Conservation (phyloP, 306 rosid genomes). For the Sophora flavescens region DNA sequence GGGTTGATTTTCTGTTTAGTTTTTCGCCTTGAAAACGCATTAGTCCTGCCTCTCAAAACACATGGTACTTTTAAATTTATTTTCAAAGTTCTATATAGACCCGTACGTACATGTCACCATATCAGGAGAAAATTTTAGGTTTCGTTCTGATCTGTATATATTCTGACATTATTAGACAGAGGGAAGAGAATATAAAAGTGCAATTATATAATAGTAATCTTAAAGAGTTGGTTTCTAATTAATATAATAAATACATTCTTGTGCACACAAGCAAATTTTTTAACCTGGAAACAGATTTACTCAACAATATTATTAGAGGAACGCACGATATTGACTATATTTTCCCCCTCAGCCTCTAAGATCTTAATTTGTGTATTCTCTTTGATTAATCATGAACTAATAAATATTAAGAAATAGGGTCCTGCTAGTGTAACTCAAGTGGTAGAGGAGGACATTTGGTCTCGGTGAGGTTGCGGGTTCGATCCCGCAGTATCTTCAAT, state of each 20-base stretch:
- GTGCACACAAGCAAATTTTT: slow-evolving; percentile 27
- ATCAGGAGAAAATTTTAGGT: neutral
- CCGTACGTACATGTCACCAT: neutral
- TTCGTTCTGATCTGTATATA: neutral
- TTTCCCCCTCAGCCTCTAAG: slow-evolving; percentile 30
- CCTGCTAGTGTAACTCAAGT: no score
- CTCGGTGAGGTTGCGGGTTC: no score
- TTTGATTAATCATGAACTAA: slow-evolving; percentile 28
- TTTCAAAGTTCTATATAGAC: no score
- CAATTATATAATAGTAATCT: no score
- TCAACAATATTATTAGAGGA: slow-evolving; percentile 35
- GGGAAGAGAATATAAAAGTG: neutral
- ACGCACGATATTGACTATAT: slow-evolving; percentile 42
- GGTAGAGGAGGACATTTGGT: no score
- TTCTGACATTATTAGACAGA: neutral
- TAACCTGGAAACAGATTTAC: neutral
- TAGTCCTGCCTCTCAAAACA: neutral
- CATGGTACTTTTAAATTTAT: neutral
- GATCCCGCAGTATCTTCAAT: no score
- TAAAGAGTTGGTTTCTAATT: slow-evolving; percentile 9
- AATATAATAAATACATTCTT: neutral
- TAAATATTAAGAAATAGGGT: slow-evolving; percentile 33
- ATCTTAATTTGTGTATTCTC: slow-evolving; percentile 19
- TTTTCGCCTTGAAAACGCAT: neutral
- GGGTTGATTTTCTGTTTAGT: slow-evolving; percentile 9